Base-by-base conservation (phyloP, 306 rosid species). In the Cyamopsis tetragonoloba region DNA sequence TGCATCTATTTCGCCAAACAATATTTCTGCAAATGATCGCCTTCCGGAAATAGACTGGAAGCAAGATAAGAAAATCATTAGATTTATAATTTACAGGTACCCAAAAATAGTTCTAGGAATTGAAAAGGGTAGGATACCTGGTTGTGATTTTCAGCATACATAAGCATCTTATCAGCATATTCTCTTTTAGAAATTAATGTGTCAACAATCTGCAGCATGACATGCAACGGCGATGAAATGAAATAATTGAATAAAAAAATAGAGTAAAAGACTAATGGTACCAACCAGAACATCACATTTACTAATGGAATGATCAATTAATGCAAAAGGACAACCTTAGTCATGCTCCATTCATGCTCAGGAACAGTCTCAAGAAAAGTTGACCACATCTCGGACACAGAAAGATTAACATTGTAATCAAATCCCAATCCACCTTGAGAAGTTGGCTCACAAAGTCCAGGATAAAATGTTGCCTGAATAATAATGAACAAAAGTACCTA, bases 351-450 rank as follows among this genome's bases (percentile, higher is more conserved):
- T 61, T 89, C 87, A 46, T 76, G 86, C 57, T 88, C 96, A 37
- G 95, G 86, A 77, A 87, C 85, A 72, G 76, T 79, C 68, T 88
- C 89, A 54, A 93, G 95, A 59, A 81, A 86, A 61, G 91, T 83
- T 58, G 86, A 81, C 98, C 98, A 89, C 95, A 86, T 86, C 70
- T 93, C 95, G 5, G 98, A 65, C 35, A 68, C 95, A 14, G 96
- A 83, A 51, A 88, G 91, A 74, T 89, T 93, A 80, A 93, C 95
- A 68, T 72, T 84, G 79, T 86, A 93, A 88, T 93, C 96, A 89
- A 93, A 93, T 77, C 98, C 96, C 61, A 93, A 63, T 69, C 98
- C 98, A 63, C 98, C 98, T 84, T 93, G 98, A 62, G 96, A 86
- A 81, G 83, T 84, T 60, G 96, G 91, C 76, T 93, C 96, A 69